Base-by-base conservation (phyloP, 2,329 filamentous ascomycete genomes). In the Clarireedia monteithiana region DNA sequence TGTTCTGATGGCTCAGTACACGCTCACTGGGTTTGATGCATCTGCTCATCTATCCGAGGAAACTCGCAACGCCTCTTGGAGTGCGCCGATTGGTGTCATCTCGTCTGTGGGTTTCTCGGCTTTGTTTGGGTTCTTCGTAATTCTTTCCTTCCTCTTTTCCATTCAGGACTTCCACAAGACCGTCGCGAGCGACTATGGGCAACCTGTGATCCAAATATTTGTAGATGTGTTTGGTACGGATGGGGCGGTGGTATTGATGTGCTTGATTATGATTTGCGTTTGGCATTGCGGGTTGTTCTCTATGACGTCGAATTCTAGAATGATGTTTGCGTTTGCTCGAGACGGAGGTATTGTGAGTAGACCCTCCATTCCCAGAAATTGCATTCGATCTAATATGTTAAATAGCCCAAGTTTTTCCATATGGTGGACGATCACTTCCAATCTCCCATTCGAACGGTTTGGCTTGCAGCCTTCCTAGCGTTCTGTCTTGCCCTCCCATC, bases 211-310 rank as follows among this genome's bases (percentile, higher is more conserved):
- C 4, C 79, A 82, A 67, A 83, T 83, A 40, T 71, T 83, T 20
- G 72, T 82, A 14, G 80, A 83, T 61, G 67, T 81, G 3, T 79
- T 80, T 57, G 79, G 79, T 3, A 74, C 79, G 55, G 69, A 77
- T 48, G 79, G 80, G 4, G 80, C 79, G 0, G 73, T 83, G 7
- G 79, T 72, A 1, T 64, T 82, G 6, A 82, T 83, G 68, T 74
- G 70, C 0, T 67, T 83, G 14, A 73, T 83, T 59, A 81, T 83
- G 61, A 69, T 83, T 34, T 83, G 80, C 55, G 77, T 83, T 3
- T 83, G 80, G 80, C 80, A 83, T 64, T 82, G 79, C 58, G 80
- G 80, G 0, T 71, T 83, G 0, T 83, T 83, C 63, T 77, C 73
- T 50, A 72, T 84, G 71, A 83, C 79, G 0, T 75, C 72, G 50